A percentile compares a stretch with the other conserved stretches of the same genome.
Conservation (phyloP, 352 stramenopile species). For the Globisporangium takayamanum region DNA sequence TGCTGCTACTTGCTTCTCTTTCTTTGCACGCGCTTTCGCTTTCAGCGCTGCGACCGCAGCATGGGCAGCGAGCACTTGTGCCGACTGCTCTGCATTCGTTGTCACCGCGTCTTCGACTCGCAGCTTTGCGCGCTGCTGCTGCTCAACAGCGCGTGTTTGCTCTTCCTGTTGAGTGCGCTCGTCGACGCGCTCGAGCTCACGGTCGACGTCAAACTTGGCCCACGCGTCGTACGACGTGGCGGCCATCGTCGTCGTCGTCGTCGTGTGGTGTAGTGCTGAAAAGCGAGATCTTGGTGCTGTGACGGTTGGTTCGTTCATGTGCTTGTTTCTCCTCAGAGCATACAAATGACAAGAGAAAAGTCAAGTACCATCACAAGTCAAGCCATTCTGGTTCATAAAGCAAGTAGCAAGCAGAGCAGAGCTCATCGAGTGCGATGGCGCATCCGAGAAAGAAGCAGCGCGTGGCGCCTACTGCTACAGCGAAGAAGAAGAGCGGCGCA, state of each 20-base stretch:
- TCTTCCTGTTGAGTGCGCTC: slow-evolving; percentile 22
- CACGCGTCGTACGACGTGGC: slow-evolving; percentile 45
- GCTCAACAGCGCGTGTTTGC: slow-evolving; percentile 25
- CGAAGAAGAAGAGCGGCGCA: no score
- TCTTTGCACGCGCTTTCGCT: slow-evolving; percentile 7
- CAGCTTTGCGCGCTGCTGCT: slow-evolving; percentile 39
- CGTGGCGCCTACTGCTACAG: no score
- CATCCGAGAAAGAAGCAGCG: no score
- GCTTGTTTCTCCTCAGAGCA: no score
- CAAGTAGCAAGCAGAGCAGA: no score
- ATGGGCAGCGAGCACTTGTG: slow-evolving; percentile 54
- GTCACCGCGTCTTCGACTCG: slow-evolving; percentile 38
- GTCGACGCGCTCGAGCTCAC: slow-evolving; percentile 54
- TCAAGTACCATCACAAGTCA: no score
- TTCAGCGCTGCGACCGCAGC: slow-evolving; percentile 62
- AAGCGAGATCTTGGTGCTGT: neutral
- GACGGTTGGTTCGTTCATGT: neutral
- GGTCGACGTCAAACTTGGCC: slow-evolving; percentile 62
- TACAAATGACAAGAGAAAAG: neutral
- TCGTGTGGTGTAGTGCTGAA: neutral
- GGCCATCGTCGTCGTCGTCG: neutral
- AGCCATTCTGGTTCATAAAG: no score
- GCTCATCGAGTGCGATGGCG: no score
- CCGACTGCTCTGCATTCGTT: slow-evolving; percentile 38
- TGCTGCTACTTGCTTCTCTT: neutral